Evolutionary conservation across 208 protist genomes (phyloP).

Genomic region (Phytomonas francai): DNA sequence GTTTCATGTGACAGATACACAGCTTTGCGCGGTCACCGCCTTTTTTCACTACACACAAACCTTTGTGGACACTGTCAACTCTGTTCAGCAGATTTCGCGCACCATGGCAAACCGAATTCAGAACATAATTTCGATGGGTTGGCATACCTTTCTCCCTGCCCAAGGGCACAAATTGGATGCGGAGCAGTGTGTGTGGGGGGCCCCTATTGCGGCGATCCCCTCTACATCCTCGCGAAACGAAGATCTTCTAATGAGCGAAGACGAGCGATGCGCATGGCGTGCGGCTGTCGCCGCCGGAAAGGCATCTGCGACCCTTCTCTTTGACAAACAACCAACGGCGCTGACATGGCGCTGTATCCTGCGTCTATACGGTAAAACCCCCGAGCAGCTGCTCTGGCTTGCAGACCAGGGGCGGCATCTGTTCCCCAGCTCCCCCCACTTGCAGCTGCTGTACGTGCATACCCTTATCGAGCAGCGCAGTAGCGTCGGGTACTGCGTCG

Average conservation of each 20-base stretch:
- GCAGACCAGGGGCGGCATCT: conserved; percentile 40
- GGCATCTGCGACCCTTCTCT: conserved; percentile 13
- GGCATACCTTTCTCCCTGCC: conserved; percentile 11
- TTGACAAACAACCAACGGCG: conserved; percentile 26
- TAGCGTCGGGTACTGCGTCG: conserved; percentile 13
- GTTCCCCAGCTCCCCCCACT: conserved; percentile 51
- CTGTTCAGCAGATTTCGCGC: conserved; percentile 19
- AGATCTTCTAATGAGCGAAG: conserved; percentile 11
- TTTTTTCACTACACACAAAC: conserved; percentile 8
- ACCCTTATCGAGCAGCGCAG: conserved; percentile 17
- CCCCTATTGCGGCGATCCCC: neutral
- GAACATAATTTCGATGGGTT: conserved; percentile 16
- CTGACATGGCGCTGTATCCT: conserved; percentile 64
- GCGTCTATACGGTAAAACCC: conserved; percentile 21
- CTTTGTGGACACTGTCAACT: conserved; percentile 9
- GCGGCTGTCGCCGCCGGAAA: conserved; percentile 9
- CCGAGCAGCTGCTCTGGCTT: conserved; percentile 50
- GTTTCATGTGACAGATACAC: conserved; percentile 10
- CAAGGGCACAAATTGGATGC: neutral
- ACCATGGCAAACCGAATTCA: conserved; percentile 16
- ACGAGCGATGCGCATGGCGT: conserved; percentile 18
- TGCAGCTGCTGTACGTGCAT: conserved; percentile 40
- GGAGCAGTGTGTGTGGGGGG: neutral
- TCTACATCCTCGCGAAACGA: conserved; percentile 2
- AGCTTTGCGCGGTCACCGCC: conserved; percentile 19